phyloP scores from a whole-genome alignment of 805 yeast species.

The Nakazawaea anatomiae region DNA sequence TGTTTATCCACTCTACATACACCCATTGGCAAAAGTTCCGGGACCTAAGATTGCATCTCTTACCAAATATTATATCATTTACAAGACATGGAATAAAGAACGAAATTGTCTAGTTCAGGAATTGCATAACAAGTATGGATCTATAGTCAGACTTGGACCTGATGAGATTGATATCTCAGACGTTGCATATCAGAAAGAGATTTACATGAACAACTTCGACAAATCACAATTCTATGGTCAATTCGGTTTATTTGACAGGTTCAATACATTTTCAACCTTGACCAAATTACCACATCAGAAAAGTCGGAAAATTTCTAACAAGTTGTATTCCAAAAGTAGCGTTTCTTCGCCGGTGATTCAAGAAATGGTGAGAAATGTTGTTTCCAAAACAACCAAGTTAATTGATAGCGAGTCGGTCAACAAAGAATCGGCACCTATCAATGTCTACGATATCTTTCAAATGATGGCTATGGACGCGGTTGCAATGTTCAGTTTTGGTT shows the following conservation, averaged over 20 bases:
- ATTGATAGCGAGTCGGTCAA: constrained; percentile 12
- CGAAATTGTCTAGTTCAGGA: constrained; percentile 36
- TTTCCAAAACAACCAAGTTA: constrained; percentile 16
- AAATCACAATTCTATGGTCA: constrained; percentile 49
- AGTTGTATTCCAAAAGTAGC: constrained; percentile 30
- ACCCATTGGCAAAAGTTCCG: constrained; percentile 40
- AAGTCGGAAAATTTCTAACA: constrained; percentile 25
- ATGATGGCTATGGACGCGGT: constrained; percentile 59
- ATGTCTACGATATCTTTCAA: constrained; percentile 52
- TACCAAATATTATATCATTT: constrained; percentile 26
- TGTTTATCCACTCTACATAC: constrained; percentile 34
- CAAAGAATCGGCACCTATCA: constrained; percentile 25
- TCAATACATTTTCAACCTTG: constrained; percentile 46
- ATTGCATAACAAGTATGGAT: constrained; percentile 46
- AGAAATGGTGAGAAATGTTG: constrained; percentile 21
- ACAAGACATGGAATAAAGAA: constrained; percentile 31
- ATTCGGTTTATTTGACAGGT: constrained; percentile 44
- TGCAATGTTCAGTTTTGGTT: constrained; percentile 48
- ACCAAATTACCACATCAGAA: constrained; percentile 37
- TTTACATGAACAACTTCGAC: constrained; percentile 47
- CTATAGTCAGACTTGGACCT: constrained; percentile 48
- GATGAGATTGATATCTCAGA: constrained; percentile 49
- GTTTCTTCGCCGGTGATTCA: constrained; percentile 22
- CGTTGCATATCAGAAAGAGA: constrained; percentile 35
- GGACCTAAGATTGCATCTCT: constrained; percentile 44